Base-by-base conservation (phyloP, 768 basidiomycete species). In the Boletus patriciae region DNA sequence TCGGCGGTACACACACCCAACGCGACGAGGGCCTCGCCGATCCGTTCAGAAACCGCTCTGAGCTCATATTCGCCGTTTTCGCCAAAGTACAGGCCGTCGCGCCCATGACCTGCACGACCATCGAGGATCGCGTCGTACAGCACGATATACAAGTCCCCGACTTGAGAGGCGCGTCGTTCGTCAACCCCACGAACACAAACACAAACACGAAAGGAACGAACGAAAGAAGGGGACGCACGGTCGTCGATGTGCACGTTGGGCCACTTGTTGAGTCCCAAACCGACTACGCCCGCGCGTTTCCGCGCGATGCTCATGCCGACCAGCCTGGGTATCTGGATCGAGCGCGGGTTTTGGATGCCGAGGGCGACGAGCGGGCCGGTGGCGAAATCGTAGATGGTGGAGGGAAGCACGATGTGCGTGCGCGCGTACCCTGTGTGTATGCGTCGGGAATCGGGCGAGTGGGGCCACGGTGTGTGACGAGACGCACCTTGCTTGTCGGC, bases 231-330 rank as follows among this genome's bases (percentile, higher is more conserved):
- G 7, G 3, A 52, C 50, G 16, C 9, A 61, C 57, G 65, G 29
- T 85, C 83, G 44, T 78, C 70, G 49, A 85, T 76, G 59, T 85
- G 77, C 13, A 86, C 78, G 55, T 82, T 83, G 1, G 79, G 76
- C 87, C 85, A 87, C 6, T 81, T 54, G 54, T 86, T 83, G 61
- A 77, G 74, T 2, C 86, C 86, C 36, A 76, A 56, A 0, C 85
- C 85, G 15, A 86, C 74, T 66, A 83, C 73, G 16, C 83, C 84
- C 0, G 75, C 83, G n/a, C 77, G 75, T 3, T 77, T 77, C 31
- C 85, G 75, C 58, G 63, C 69, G 42, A 85, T 61, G 19, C 78
- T 62, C 0, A 76, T 76, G 3, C 66, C 66, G 56, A 86, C 77
- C 9, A 85, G 63, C 1, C 11, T 18, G 12, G 85, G 85, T 29